phyloP scores from a whole-genome alignment of 371 early-diverging fungal genomes.

The Coemansia sp. region DNA sequence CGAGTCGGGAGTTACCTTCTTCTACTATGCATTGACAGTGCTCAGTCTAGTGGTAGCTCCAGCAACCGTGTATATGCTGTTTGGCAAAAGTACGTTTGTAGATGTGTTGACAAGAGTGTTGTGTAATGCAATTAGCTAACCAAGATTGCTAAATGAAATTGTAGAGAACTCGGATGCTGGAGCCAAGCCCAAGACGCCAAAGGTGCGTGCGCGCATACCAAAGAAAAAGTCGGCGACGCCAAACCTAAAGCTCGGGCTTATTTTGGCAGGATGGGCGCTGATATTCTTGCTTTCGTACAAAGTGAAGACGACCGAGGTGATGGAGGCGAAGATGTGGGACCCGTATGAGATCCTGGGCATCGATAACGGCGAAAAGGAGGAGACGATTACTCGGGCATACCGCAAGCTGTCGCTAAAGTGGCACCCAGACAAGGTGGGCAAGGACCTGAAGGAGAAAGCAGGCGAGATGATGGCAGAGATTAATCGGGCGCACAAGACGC shows the following conservation, averaged over 20 bases:
- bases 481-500: conserved; percentile 53
- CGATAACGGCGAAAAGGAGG: conserved; percentile 54
- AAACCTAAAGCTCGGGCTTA: conserved; percentile 51
- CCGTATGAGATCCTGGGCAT: conserved; percentile 90
- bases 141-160: background rate
- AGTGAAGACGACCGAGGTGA: conserved; percentile 67
- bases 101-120: background rate
- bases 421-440: conserved; percentile 54
- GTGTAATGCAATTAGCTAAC: background rate
- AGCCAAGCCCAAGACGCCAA: conserved; percentile 49
- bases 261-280: conserved; percentile 74
- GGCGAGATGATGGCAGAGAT: conserved; percentile 53
- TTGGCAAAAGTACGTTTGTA: conserved; percentile 54
- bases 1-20: conserved; percentile 91
- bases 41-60: conserved; percentile 81
- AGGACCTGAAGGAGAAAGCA: conserved; percentile 50
- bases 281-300: conserved; percentile 75
- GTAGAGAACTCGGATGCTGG: conserved; percentile 24
- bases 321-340: conserved; percentile 76
- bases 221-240: conserved; percentile 42
- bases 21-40: conserved; percentile 85
- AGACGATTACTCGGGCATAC: conserved; percentile 73
- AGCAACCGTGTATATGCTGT: conserved; percentile 60
- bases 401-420: conserved; percentile 71
- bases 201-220: conserved; percentile 14